A percentile compares a stretch with the other conserved stretches of the same genome.
phyloP scores from a whole-genome alignment of 2,329 filamentous ascomycete species.

The Aspergillus sp. region DNA sequence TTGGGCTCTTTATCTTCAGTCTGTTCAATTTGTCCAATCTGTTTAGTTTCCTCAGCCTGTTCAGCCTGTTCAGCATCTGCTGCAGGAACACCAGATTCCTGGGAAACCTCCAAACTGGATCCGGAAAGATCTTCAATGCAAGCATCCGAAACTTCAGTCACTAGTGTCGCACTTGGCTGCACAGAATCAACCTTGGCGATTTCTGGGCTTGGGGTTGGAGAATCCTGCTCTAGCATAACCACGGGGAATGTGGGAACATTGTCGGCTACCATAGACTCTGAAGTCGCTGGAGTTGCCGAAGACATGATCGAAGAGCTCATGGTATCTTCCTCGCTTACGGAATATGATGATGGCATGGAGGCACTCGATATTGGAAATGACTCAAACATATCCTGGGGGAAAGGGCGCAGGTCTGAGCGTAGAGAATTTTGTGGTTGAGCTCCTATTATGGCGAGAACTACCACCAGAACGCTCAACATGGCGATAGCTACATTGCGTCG shows the following conservation, averaged over 20 bases:
- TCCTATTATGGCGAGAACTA: constrained; percentile 33
- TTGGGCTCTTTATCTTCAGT: neutral
- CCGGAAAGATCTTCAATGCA: too few species aligned
- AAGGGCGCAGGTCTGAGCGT: constrained; percentile 8
- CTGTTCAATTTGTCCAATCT: too few species aligned
- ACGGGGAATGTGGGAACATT: neutral
- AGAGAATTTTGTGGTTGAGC: constrained; percentile 1
- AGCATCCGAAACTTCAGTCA: too few species aligned
- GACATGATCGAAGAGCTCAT: neutral
- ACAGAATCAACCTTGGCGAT: too few species aligned
- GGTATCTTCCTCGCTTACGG: neutral
- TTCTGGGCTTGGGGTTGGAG: too few species aligned
- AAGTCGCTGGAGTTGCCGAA: neutral
- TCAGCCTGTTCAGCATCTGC: neutral
- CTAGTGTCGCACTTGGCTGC: too few species aligned
- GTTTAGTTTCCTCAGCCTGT: neutral
- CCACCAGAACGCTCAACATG: constrained; percentile 39
- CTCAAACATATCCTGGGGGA: constrained; percentile 10
- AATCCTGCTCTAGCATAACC: neutral
- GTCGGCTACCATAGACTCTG: neutral
- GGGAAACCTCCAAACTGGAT: too few species aligned
- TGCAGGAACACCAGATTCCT: too few species aligned
- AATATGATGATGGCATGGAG: neutral
- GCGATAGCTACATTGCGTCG: constrained; percentile 49
- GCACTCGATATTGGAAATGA: neutral